Percentiles rank a stretch among this genome's conserved stretches.
phyloP scores from a whole-genome alignment of 352 stramenopile species.

The Globisporangium uncinulatum region DNA sequence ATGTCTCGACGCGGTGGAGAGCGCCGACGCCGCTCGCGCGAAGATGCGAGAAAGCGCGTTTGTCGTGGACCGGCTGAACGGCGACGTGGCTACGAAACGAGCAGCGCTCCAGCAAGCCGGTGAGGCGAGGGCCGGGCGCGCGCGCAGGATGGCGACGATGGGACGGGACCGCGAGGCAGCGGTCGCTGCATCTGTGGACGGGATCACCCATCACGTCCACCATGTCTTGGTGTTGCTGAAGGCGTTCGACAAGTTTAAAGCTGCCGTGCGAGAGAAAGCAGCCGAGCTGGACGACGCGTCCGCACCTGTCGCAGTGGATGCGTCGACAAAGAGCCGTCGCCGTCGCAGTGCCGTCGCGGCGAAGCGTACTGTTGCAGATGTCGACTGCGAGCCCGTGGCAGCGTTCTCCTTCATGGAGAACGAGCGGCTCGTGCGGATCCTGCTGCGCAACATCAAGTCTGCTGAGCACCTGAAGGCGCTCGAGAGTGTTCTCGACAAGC shows the following conservation, averaged over 20 bases:
- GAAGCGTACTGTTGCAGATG: not conserved
- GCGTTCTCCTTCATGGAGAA: slow-evolving; percentile 68
- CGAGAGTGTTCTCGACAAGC: slow-evolving; percentile 37
- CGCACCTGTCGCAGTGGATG: not conserved
- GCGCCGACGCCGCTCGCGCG: slow-evolving; percentile 5
- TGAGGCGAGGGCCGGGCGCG: slow-evolving; percentile 7
- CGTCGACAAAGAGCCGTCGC: slow-evolving; percentile 4
- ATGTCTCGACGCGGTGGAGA: slow-evolving; percentile 11
- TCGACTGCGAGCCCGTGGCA: not conserved
- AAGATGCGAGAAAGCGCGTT: slow-evolving; percentile 7
- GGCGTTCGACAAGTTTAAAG: slow-evolving; percentile 41
- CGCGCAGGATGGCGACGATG: slow-evolving; percentile 10
- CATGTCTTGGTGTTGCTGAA: slow-evolving; percentile 27
- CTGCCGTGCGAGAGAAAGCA: slow-evolving; percentile 1
- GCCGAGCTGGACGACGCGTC: not conserved
- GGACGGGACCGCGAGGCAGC: slow-evolving; percentile 16
- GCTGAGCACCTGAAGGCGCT: slow-evolving; percentile 45
- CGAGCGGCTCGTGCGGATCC: slow-evolving; percentile 63
- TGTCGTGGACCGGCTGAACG: not conserved
- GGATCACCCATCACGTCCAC: slow-evolving; percentile 10
- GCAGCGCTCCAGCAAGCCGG: slow-evolving; percentile 9
- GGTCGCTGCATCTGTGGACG: slow-evolving; percentile 10
- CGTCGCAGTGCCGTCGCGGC: slow-evolving; percentile 1
- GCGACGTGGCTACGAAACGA: slow-evolving; percentile 15
- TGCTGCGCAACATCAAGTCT: slow-evolving; percentile 62